Evolutionary conservation across 805 yeast genomes (phyloP).

Genomic region (Blastobotrys mokoenaii): DNA sequence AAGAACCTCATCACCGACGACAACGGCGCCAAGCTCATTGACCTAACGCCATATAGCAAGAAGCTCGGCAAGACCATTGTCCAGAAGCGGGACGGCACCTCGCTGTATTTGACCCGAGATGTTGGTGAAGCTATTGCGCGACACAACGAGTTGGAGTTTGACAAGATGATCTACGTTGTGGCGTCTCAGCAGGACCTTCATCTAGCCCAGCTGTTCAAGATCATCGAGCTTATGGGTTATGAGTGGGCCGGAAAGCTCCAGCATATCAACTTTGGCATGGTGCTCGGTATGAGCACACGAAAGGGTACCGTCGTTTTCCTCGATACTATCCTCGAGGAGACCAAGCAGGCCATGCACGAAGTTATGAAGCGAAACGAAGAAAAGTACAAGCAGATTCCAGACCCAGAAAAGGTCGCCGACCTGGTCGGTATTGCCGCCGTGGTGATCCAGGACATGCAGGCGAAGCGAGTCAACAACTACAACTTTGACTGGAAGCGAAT

Average conservation of each 20-base stretch:
- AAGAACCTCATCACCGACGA: slow-evolving; percentile 73
- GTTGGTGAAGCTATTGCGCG: slow-evolving; percentile 94
- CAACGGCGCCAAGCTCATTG: slow-evolving; percentile 84
- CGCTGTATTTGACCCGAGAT: slow-evolving; percentile 89
- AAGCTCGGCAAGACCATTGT: slow-evolving; percentile 89
- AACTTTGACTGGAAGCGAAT: slow-evolving; percentile 97
- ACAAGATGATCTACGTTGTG: slow-evolving; percentile 92
- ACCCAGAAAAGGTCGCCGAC: slow-evolving; percentile 94
- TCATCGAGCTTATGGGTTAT: slow-evolving; percentile 80
- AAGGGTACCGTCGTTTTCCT: slow-evolving; percentile 98
- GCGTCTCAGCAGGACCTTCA: slow-evolving; percentile 97
- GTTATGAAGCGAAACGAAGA: slow-evolving; percentile 89
- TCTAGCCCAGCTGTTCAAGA: slow-evolving; percentile 87
- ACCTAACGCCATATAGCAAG: slow-evolving; percentile 76
- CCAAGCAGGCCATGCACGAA: slow-evolving; percentile 89
- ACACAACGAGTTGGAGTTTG: slow-evolving; percentile 73
- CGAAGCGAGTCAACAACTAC: slow-evolving; percentile 93
- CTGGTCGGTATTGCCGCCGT: slow-evolving; percentile 94
- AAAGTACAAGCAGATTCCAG: slow-evolving; percentile 85
- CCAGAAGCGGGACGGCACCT: slow-evolving; percentile 92
- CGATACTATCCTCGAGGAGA: slow-evolving; percentile 87
- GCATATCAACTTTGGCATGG: slow-evolving; percentile 96
- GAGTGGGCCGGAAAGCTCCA: slow-evolving; percentile 75
- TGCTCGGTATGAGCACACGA: slow-evolving; percentile 96
- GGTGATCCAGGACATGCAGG: slow-evolving; percentile 98